Evolutionary conservation across 2,329 filamentous ascomycete genomes (phyloP).

Genomic region (Sordariomycetes sp.): DNA sequence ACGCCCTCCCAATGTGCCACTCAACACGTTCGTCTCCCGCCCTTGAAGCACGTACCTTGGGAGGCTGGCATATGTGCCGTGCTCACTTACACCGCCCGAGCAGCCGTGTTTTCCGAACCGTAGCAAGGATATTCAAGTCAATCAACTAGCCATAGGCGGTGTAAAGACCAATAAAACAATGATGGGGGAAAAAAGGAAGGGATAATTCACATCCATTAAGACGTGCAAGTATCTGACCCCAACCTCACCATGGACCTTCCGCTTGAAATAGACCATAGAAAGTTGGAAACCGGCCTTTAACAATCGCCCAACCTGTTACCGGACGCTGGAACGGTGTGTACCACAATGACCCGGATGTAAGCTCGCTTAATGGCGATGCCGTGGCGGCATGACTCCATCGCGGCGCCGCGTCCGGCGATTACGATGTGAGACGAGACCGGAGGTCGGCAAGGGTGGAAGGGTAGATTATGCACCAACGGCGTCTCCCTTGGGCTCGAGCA

Average conservation of each 20-base stretch:
- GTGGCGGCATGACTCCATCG: not conserved
- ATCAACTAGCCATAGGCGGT: not conserved
- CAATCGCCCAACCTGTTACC: not conserved
- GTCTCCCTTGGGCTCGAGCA: too few relatives aligned
- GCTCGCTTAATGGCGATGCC: not conserved
- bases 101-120: too few relatives aligned
- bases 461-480: too few relatives aligned
- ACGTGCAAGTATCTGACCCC: not conserved
- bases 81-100: too few relatives aligned
- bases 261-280: not conserved
- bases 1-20: slow-evolving; percentile 6
- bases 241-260: not conserved
- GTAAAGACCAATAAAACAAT: not conserved
- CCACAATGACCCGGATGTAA: not conserved
- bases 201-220: not conserved
- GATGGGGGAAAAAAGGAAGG: not conserved
- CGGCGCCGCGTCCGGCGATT: too few relatives aligned
- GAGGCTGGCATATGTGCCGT: too few relatives aligned
- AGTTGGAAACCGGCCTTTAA: not conserved
- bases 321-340: not conserved
- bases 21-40: not conserved
- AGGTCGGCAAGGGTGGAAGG: too few relatives aligned
- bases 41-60: too few relatives aligned
- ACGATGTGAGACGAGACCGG: too few relatives aligned
- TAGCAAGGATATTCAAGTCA: too few relatives aligned